A percentile compares a stretch with the other conserved stretches of the same genome.
These are phyloP conservation scores for Alternaria novae-zelandiae DNA, from an alignment of 2,329 filamentous ascomycete genomes.

Conservation along the genomic window DNA sequence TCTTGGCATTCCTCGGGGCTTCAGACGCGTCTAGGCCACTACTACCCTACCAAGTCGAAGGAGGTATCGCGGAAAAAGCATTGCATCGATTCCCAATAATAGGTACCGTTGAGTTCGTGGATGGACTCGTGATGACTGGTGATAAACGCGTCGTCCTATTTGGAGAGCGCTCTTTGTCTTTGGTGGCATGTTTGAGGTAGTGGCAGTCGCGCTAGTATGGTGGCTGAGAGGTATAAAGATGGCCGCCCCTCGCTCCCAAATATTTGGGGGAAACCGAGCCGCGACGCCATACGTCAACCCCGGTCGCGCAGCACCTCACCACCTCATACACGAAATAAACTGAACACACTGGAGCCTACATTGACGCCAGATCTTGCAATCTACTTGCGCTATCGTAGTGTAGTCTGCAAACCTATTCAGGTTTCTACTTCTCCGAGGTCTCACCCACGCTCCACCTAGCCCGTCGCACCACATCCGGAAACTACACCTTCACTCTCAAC, in stretches of 20 bases:
- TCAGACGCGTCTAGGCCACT: neutral
- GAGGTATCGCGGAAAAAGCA: neutral
- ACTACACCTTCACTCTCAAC: neutral
- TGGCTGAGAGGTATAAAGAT: constrained; percentile 17
- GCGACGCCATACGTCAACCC: constrained; percentile 24
- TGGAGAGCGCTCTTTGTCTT: constrained; percentile 3
- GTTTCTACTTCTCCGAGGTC: neutral
- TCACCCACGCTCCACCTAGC: neutral
- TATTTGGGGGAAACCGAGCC: constrained; percentile 18
- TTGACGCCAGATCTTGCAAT: neutral
- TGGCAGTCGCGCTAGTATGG: constrained; percentile 10
- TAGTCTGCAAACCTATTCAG: neutral
- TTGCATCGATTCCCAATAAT: neutral
- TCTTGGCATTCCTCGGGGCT: neutral
- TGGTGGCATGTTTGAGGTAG: constrained; percentile 4
- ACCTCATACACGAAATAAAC: neutral
- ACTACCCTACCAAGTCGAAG: neutral
- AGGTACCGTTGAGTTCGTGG: neutral
- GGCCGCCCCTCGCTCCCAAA: constrained; percentile 14
- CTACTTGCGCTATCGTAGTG: neutral
- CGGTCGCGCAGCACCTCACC: constrained; percentile 9
- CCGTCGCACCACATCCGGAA: neutral
- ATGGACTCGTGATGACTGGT: neutral
- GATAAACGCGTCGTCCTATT: neutral
- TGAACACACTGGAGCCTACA: neutral